Base-by-base conservation (phyloP, 768 basidiomycete genomes). In the Stropharia rugosoannulata region DNA sequence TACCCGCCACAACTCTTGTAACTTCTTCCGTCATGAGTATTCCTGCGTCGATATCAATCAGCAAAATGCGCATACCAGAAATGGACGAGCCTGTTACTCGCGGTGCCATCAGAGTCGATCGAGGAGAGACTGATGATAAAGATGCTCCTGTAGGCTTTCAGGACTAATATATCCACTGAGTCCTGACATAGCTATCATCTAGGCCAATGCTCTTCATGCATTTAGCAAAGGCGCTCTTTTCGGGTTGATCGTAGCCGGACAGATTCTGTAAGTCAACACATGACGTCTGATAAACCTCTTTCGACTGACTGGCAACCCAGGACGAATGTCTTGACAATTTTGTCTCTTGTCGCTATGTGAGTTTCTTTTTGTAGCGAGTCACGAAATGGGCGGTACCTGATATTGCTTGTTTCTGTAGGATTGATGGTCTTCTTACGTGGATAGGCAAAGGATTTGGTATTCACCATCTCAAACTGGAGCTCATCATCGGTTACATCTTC, bases 21-120 rank as follows among this genome's bases (percentile, higher is more conserved):
- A 94, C 93, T 2, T 87, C 93, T 5, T 93, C 91, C 5, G 88
- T 95, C 55, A 96, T 96, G 93, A 89, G 87, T 68, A 95, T 96
- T 59, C 94, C 94, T n/a, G 94, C 93, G 0, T 93, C 92, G 15
- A 93, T 96, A 64, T 82, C 93, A 2, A 93, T 95, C 64, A 88
- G 86, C 65, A 96, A 96, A 71, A 77, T 95, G 62, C 89, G 93
- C 42, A 59, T 85, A 39, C 93, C 93, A 0, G 93, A 95, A 73
- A 69, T 77, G 19, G 93, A 93, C 13, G 89, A 89, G 61, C 93
- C 93, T 35, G 80, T 93, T 41, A 95, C 93, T 32, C 86, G 89
- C 27, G 93, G 93, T 10, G 81, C 74, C 37, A 80, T 94, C 57
- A 80, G 87, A 44, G 78, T 95, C 53, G 90, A 92, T 69, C 86